Percentiles rank a stretch among this genome's conserved stretches.
Conservation (phyloP, 78 protist genomes). For the Dictyostelium discoideum region DNA sequence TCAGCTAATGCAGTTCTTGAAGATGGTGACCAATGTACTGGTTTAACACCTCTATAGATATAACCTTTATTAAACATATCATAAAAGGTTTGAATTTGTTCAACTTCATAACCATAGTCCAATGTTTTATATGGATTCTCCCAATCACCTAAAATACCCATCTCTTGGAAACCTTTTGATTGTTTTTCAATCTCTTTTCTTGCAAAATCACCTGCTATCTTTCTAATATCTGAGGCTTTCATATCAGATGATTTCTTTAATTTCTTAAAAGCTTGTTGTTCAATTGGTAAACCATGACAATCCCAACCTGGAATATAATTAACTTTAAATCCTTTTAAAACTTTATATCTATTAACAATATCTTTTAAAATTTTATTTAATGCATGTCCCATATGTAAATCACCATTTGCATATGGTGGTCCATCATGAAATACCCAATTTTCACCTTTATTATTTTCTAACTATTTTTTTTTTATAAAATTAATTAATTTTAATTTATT, state of each 20-base stretch:
- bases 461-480: neutral
- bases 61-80: slow-evolving; percentile 84
- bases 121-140: slow-evolving; percentile 87
- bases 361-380: slow-evolving; percentile 92
- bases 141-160: slow-evolving; percentile 93
- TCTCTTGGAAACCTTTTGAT: slow-evolving; percentile 6
- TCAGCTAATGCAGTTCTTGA: slow-evolving; percentile 96
- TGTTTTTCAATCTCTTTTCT: slow-evolving; percentile 65
- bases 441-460: slow-evolving; percentile 30
- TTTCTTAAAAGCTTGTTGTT: slow-evolving; percentile 87
- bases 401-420: slow-evolving; percentile 98
- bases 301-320: slow-evolving; percentile 86
- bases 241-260: slow-evolving; percentile 25
- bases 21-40: slow-evolving; percentile 97
- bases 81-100: slow-evolving; percentile 87
- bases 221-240: slow-evolving; percentile 66
- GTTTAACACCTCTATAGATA: slow-evolving; percentile 91
- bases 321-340: slow-evolving; percentile 82
- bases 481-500: neutral
- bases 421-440: slow-evolving; percentile 95
- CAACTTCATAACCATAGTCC: slow-evolving; percentile 90
- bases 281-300: slow-evolving; percentile 98
- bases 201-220: slow-evolving; percentile 81
- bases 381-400: slow-evolving; percentile 90
- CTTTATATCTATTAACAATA: slow-evolving; percentile 78